Conservation (phyloP, 208 protist species). For the Endotrypanum monterogeii region DNA sequence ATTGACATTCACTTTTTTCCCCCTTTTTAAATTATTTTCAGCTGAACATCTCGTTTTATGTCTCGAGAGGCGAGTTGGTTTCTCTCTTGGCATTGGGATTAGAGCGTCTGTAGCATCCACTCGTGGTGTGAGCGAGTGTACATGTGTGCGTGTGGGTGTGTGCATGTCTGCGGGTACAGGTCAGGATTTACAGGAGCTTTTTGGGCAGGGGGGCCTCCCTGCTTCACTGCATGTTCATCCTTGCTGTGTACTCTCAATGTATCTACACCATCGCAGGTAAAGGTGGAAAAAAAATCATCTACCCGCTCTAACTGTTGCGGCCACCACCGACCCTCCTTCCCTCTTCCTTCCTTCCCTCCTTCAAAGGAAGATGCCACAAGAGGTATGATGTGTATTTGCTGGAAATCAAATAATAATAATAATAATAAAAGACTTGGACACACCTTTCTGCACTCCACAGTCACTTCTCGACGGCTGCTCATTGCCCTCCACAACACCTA, state of each 20-base stretch:
- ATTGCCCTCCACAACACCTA: too few relatives aligned
- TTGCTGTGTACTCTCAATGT: slow-evolving; percentile 1
- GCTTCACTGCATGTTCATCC: neutral
- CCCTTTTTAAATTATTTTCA: neutral
- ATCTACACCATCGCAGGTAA: too few relatives aligned
- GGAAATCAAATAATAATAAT: neutral
- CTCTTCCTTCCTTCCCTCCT: too few relatives aligned
- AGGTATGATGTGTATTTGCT: neutral
- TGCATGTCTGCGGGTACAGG: too few relatives aligned
- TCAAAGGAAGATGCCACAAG: neutral
- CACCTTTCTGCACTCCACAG: too few relatives aligned
- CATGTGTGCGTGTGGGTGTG: too few relatives aligned
- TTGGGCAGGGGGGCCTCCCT: neutral
- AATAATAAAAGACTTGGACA: too few relatives aligned
- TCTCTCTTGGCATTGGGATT: neutral
- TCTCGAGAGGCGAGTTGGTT: neutral
- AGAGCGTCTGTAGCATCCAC: neutral
- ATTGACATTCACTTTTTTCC: neutral
- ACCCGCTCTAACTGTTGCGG: neutral
- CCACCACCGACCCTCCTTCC: neutral
- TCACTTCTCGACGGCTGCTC: too few relatives aligned
- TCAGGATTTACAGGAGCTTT: too few relatives aligned
- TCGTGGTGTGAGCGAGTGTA: neutral
- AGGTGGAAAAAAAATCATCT: neutral
- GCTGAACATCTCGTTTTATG: neutral